phyloP scores from a whole-genome alignment of 495 filamentous ascomycete species.

The Xylaria telfairii region DNA sequence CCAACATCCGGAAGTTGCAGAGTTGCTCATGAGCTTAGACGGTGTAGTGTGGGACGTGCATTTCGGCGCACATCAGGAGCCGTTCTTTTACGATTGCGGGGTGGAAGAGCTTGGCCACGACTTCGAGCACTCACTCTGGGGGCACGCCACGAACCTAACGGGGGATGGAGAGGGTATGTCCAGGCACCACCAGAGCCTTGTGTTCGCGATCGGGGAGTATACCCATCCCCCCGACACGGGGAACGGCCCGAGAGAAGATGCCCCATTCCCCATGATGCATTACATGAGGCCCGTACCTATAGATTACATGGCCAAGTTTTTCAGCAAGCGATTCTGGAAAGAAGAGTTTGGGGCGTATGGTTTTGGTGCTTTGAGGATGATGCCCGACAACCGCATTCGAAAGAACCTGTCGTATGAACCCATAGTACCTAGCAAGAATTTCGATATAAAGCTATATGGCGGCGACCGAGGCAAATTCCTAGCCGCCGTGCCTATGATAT shows the following conservation, averaged over 20 bases:
- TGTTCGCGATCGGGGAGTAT: not conserved
- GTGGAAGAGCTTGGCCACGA: constrained; percentile 34
- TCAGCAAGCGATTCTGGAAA: constrained; percentile 36
- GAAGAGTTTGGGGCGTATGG: constrained; percentile 25
- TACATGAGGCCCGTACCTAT: constrained; percentile 27
- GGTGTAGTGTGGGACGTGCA: constrained; percentile 11
- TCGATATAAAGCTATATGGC: not conserved
- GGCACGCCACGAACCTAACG: not conserved
- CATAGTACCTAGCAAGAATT: not conserved
- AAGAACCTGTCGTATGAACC: constrained; percentile 4
- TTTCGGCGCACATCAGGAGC: constrained; percentile 21
- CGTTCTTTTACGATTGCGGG: constrained; percentile 20
- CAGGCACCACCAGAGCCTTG: not conserved
- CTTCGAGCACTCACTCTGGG: constrained; percentile 33
- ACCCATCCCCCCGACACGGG: not conserved
- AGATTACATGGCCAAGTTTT: constrained; percentile 31
- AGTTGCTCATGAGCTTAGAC: not conserved
- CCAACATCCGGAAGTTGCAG: not conserved
- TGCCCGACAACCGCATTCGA: not conserved
- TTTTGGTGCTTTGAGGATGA: constrained; percentile 26
- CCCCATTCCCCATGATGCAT: not conserved
- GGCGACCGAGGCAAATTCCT: not conserved
- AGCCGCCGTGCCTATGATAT: not conserved
- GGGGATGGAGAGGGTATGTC: not conserved
- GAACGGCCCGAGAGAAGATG: not conserved